A percentile compares a stretch with the other conserved stretches of the same genome.
Conservation (phyloP, 2,329 filamentous ascomycete genomes). For the Rhinocladiella similis region DNA sequence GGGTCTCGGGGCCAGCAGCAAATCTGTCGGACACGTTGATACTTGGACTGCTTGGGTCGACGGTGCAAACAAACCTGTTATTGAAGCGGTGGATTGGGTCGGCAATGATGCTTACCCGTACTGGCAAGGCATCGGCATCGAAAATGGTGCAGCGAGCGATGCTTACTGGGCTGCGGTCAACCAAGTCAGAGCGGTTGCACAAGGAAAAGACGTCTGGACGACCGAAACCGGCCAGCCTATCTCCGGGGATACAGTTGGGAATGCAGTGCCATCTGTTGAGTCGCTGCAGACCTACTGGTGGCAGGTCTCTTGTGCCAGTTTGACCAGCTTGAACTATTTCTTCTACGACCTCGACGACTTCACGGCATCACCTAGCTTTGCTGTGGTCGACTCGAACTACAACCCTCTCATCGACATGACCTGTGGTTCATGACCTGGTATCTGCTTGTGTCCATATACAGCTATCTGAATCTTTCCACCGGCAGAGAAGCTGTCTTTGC, state of each 20-base stretch:
- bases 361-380: slow-evolving; percentile 68
- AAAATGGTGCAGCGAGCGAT: slow-evolving; percentile 47
- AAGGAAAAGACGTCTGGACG: slow-evolving; percentile 75
- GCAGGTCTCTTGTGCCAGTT: slow-evolving; percentile 68
- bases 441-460: no score
- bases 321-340: slow-evolving; percentile 68
- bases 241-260: slow-evolving; percentile 62
- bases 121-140: slow-evolving; percentile 62
- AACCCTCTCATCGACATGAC: slow-evolving; percentile 41
- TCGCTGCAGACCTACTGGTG: slow-evolving; percentile 83
- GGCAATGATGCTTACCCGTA: slow-evolving; percentile 68
- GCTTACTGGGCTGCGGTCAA: slow-evolving; percentile 53
- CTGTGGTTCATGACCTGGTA: slow-evolving; percentile 28
- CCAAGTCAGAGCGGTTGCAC: slow-evolving; percentile 43
- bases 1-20: slow-evolving; percentile 44
- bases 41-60: slow-evolving; percentile 67
- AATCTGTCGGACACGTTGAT: slow-evolving; percentile 66
- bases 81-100: slow-evolving; percentile 64
- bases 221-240: slow-evolving; percentile 90
- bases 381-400: slow-evolving; percentile 57
- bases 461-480: no score
- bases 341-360: slow-evolving; percentile 75
- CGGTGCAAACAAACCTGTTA: slow-evolving; percentile 58
- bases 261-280: slow-evolving; percentile 61
- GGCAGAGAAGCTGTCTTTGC: no score